phyloP scores from a whole-genome alignment of 2,329 filamentous ascomycete species.

The Clonostachys sp. region DNA sequence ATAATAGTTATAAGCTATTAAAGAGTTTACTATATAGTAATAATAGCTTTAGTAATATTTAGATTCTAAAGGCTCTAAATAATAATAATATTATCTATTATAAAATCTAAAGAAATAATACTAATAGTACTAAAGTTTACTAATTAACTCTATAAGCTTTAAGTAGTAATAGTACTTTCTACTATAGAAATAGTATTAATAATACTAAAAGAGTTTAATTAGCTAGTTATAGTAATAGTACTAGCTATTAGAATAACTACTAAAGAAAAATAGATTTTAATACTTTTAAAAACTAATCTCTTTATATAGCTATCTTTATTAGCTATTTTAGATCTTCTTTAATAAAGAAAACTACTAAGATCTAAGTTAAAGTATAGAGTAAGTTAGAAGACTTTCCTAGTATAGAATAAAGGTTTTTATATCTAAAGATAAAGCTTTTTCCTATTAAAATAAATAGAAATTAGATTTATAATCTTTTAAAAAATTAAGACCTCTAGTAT shows the following conservation, averaged over 20 bases:
- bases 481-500: no score
- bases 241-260: neutral
- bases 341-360: no score
- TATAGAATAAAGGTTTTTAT: neutral
- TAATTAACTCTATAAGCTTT: no score
- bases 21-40: neutral
- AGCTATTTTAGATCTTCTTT: no score
- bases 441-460: no score
- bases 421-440: neutral
- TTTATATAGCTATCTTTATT: no score
- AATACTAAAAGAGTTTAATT: neutral
- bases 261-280: neutral
- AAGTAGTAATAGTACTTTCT: neutral
- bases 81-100: no score
- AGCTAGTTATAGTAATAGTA: neutral
- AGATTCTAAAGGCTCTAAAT: neutral
- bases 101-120: no score
- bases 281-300: neutral
- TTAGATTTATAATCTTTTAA: no score
- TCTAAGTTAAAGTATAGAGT: neutral
- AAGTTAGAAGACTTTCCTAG: neutral
- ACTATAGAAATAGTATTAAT: no score
- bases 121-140: no score
- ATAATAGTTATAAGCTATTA: neutral
- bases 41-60: neutral